A percentile compares a stretch with the other conserved stretches of the same genome.
phyloP scores from a whole-genome alignment of 2,329 filamentous ascomycete species.

The Alternaria burnsii region DNA sequence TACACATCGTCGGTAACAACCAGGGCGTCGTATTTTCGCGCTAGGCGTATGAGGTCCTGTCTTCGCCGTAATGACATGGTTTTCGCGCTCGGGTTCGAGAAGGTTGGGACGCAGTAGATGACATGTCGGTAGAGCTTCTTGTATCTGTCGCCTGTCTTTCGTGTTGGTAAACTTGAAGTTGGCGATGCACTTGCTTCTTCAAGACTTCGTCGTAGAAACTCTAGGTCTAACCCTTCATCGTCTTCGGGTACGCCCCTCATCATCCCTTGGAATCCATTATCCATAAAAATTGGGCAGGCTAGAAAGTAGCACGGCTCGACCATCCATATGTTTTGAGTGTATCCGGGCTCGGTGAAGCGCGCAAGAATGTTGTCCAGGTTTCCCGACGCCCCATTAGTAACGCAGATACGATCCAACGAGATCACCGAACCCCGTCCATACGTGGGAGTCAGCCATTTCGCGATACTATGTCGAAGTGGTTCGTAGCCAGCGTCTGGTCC shows the following conservation, averaged over 20 bases:
- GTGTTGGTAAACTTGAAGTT: conserved; percentile 46
- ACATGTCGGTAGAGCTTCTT: conserved; percentile 82
- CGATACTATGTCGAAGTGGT: conserved; percentile 72
- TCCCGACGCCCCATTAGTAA: conserved; percentile 77
- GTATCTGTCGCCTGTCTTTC: conserved; percentile 65
- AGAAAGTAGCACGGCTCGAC: conserved; percentile 81
- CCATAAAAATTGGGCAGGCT: conserved; percentile 78
- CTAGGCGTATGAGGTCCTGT: conserved; percentile 71
- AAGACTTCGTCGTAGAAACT: conserved; percentile 61
- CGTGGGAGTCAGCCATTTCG: conserved; percentile 70
- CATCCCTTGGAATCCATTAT: conserved; percentile 73
- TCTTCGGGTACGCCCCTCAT: conserved; percentile 77
- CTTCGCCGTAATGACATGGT: conserved; percentile 76
- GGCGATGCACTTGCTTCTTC: conserved; percentile 54
- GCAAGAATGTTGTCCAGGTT: neutral
- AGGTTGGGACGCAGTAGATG: conserved; percentile 85
- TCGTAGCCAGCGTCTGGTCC: conserved; percentile 77
- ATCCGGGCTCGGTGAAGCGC: neutral
- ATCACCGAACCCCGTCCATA: conserved; percentile 59
- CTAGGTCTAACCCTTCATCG: conserved; percentile 74
- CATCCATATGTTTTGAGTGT: conserved; percentile 77
- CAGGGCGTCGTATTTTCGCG: conserved; percentile 77
- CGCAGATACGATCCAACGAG: conserved; percentile 68
- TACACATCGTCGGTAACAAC: conserved; percentile 66
- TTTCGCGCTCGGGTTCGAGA: conserved; percentile 82